Percentiles rank a stretch among this genome's conserved stretches.
These are phyloP conservation scores for Phaeosphaeria sp. DNA, from an alignment of 2,329 filamentous ascomycete species.

Conservation along the genomic window DNA sequence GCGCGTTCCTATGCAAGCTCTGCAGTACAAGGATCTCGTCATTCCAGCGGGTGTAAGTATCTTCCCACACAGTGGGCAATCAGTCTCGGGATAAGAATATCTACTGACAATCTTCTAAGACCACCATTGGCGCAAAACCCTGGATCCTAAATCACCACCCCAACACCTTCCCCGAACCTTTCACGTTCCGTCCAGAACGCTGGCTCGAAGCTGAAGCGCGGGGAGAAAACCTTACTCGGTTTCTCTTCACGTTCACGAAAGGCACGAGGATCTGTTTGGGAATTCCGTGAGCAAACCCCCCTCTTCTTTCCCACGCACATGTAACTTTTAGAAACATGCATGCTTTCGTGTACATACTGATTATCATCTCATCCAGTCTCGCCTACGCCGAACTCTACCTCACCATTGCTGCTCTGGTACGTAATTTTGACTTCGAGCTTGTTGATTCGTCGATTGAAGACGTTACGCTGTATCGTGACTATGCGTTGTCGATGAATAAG, in stretches of 20 bases:
- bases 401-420: slow-evolving; percentile 16
- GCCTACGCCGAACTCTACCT: slow-evolving; percentile 28
- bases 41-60: slow-evolving; percentile 26
- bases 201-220: slow-evolving; percentile 18
- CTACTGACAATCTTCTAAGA: no score
- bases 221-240: slow-evolving; percentile 36
- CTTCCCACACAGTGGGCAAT: no score
- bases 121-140: slow-evolving; percentile 30
- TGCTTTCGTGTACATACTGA: no score
- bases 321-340: no score
- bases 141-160: slow-evolving; percentile 26
- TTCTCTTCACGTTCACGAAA: slow-evolving; percentile 49
- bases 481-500: slow-evolving; percentile 14
- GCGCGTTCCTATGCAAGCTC: slow-evolving; percentile 24
- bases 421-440: slow-evolving; percentile 23
- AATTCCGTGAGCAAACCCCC: slow-evolving; percentile 21
- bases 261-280: slow-evolving; percentile 51
- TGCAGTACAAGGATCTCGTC: slow-evolving; percentile 16
- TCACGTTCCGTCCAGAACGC: slow-evolving; percentile 18
- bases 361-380: no score
- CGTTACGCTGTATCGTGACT: slow-evolving; percentile 11
- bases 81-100: no score
- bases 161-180: slow-evolving; percentile 29
- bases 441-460: slow-evolving; percentile 17
- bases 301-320: neutral